phyloP scores from a whole-genome alignment of 495 filamentous ascomycete species.

The Xeromyces bisporus region DNA sequence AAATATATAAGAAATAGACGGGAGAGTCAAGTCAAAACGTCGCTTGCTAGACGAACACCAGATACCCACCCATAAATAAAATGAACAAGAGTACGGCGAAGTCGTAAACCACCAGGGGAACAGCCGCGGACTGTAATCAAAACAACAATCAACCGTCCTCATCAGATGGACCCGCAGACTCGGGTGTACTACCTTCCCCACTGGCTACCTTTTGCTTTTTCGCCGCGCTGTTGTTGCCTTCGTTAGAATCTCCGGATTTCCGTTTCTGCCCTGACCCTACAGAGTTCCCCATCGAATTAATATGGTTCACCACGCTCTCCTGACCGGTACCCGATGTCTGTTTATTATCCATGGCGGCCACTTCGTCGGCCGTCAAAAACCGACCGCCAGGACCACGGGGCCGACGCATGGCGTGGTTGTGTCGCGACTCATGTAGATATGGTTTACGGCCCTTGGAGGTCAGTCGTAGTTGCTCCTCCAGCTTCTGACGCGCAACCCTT shows the following conservation, averaged over 20 bases:
- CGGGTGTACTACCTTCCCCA: slow-evolving; percentile 32
- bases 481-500: slow-evolving; percentile 75
- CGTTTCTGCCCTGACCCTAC: slow-evolving; percentile 28
- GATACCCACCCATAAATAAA: slow-evolving; percentile 3
- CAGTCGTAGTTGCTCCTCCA: slow-evolving; percentile 79
- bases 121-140: too few relatives aligned
- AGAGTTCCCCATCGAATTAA: slow-evolving; percentile 9
- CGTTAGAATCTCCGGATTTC: slow-evolving; percentile 31
- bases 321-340: slow-evolving; percentile 12
- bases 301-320: slow-evolving; percentile 19
- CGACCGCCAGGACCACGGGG: slow-evolving; percentile 91
- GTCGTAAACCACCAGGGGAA: too few relatives aligned
- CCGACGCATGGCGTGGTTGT: slow-evolving; percentile 96
- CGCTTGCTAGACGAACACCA: slow-evolving; percentile 23
- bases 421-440: slow-evolving; percentile 95
- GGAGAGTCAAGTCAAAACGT: slow-evolving; percentile 13
- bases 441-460: slow-evolving; percentile 94
- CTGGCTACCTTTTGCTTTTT: slow-evolving; percentile 34
- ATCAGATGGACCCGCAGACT: slow-evolving; percentile 30
- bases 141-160: slow-evolving; percentile 34
- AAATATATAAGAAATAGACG: slow-evolving; percentile 5
- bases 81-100: slow-evolving; percentile 4
- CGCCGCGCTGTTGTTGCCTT: slow-evolving; percentile 20
- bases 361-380: slow-evolving; percentile 97
- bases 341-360: slow-evolving; percentile 67